Base-by-base conservation (phyloP, 2,329 filamentous ascomycete genomes). In the Tolypocladium pustulatum region DNA sequence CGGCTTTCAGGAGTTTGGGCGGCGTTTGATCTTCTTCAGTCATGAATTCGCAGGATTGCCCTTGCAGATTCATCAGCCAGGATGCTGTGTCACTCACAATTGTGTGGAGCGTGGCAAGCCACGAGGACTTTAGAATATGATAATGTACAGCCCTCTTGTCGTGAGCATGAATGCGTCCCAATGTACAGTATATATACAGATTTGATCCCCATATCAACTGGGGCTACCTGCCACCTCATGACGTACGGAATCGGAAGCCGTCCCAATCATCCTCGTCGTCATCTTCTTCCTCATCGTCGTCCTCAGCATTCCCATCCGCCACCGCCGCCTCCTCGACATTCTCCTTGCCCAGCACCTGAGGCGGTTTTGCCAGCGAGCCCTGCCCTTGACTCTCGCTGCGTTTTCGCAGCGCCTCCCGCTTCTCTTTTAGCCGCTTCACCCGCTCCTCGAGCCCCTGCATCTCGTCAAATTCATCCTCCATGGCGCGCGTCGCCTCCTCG, bases 401-500 rank as follows among this genome's bases (percentile, higher is more conserved):
- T 60, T 77, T 65, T 63, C 72, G 79, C 65, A 75, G 78, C 58
- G 84, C 83, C 67, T 92, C 89, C 54, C 89, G 78, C 70, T 84
- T 85, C 67, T 89, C 84, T 68, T 89, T 87, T 57, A 93, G 72
- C 61, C 78, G 80, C 60, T 79, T 78, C 15, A 93, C 87, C 8
- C 89, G 81, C 56, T 83, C 82, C 70, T 93, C 90, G 53, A 93
- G 78, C 67, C 86, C 83, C 68, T 89, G 86, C 89, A 93, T 93
- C 68, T 91, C 86, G 59, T 91, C 89, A 64, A 93, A 88, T 70
- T 93, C 90, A 46, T 86, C 83, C 71, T 91, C 87, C 59, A 92
- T 73, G 36, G 87, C 84, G 27, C 87, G 80, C 49, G 81, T 82
- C 1, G 90, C 89, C 65, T 94, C 90, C 69, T 94, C 90, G 58